These are phyloP conservation scores for Bryum argenteum DNA, from an alignment of 225 moss, liverwort and hornwort genomes.

Conservation along the genomic window DNA sequence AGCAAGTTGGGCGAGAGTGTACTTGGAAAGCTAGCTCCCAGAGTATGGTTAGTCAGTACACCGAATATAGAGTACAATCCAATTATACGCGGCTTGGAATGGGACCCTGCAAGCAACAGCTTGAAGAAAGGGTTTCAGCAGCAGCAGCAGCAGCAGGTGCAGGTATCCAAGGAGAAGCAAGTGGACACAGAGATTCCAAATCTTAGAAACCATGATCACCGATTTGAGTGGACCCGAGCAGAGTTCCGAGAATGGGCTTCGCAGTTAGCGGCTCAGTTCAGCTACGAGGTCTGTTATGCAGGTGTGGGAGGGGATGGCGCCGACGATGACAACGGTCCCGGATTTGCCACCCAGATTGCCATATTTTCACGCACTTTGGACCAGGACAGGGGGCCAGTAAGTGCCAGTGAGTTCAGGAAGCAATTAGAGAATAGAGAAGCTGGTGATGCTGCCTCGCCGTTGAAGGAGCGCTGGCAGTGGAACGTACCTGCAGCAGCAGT, in stretches of 20 bases:
- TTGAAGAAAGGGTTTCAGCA: conserved; percentile 35
- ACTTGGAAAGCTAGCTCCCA: conserved; percentile 75
- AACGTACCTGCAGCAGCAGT: too few species aligned
- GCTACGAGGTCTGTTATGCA: conserved; percentile 72
- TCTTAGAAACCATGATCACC: conserved; percentile 93
- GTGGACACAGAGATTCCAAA: conserved; percentile 61
- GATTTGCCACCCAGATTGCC: conserved; percentile 96
- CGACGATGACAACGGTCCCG: conserved; percentile 80
- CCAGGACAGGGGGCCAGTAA: too few species aligned
- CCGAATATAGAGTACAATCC: conserved; percentile 98
- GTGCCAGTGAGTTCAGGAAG: too few species aligned
- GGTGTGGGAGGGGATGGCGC: conserved; percentile 89
- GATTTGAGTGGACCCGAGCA: conserved; percentile 97
- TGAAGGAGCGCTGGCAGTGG: too few species aligned
- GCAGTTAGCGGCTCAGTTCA: conserved; percentile 50
- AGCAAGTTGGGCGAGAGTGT: conserved; percentile 69
- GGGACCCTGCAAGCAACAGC: conserved; percentile 83
- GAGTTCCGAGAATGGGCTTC: conserved; percentile 88
- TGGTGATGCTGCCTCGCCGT: too few species aligned
- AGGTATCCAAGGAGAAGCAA: conserved; percentile 45
- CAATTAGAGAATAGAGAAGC: too few species aligned
- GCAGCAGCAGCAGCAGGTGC: conserved; percentile 23
- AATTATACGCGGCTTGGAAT: conserved; percentile 78
- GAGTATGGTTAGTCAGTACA: conserved; percentile 82
- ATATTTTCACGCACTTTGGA: conserved; percentile 47